A percentile compares a stretch with the other conserved stretches of the same genome.
phyloP scores from a whole-genome alignment of 352 stramenopile genomes.

The Phytophthora pistaciae region DNA sequence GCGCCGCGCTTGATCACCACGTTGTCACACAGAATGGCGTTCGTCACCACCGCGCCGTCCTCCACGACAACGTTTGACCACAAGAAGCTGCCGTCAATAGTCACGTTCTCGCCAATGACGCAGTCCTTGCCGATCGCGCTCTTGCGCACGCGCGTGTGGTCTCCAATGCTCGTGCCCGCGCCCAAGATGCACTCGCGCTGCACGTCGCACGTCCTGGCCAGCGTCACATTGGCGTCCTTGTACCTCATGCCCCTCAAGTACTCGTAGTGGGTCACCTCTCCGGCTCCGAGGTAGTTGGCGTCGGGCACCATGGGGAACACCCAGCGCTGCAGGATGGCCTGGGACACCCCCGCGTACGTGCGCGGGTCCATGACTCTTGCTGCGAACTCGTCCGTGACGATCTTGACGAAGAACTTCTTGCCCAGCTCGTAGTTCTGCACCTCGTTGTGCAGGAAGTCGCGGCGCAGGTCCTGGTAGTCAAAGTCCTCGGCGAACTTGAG shows the following conservation, averaged over 20 bases:
- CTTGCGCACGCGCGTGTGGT: constrained; percentile 63
- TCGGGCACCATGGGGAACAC: constrained; percentile 97
- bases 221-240: constrained; percentile 74
- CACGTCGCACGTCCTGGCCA: constrained; percentile 75
- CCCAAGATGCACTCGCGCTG: constrained; percentile 82
- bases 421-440: constrained; percentile 98
- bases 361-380: constrained; percentile 94
- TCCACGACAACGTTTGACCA: constrained; percentile 88
- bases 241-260: constrained; percentile 88
- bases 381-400: constrained; percentile 94
- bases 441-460: constrained; percentile 97
- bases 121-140: constrained; percentile 81
- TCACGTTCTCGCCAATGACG: constrained; percentile 75
- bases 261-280: constrained; percentile 68
- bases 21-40: constrained; percentile 88
- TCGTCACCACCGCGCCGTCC: constrained; percentile 76
- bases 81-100: constrained; percentile 79
- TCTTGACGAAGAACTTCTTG: constrained; percentile 96
- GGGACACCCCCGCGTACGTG: constrained; percentile 94
- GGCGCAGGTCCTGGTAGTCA: constrained; percentile 97
- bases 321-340: constrained; percentile 96
- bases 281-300: constrained; percentile 78
- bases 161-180: constrained; percentile 57
- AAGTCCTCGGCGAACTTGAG: constrained; percentile 98
- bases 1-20: constrained; percentile 79